phyloP scores from a whole-genome alignment of 768 basidiomycete genomes.

The Boletales sp. region DNA sequence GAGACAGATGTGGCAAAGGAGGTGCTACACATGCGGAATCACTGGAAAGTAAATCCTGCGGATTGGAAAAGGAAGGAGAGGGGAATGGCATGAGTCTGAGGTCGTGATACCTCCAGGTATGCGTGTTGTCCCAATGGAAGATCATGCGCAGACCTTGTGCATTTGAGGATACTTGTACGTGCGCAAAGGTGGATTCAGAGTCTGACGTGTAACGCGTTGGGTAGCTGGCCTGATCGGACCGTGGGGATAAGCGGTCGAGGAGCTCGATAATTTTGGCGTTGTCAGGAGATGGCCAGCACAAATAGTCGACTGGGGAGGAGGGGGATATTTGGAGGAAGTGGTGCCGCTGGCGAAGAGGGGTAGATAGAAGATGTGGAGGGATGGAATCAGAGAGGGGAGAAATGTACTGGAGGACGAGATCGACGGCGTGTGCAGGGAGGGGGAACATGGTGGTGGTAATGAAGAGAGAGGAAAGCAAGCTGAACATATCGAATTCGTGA shows the following conservation, averaged over 20 bases:
- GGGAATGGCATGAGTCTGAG: constrained; percentile 70
- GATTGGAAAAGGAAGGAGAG: constrained; percentile 27
- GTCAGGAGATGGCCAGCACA: constrained; percentile 60
- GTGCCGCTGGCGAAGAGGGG: constrained; percentile 58
- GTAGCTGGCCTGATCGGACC: constrained; percentile 28
- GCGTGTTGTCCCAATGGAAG: constrained; percentile 59
- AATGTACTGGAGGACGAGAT: constrained; percentile 56
- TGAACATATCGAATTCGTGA: not conserved
- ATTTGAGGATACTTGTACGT: constrained; percentile 44
- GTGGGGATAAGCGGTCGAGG: constrained; percentile 36
- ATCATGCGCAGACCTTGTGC: constrained; percentile 50
- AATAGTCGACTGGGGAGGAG: constrained; percentile 50
- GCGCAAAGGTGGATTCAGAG: constrained; percentile 51
- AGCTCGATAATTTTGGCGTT: constrained; percentile 37
- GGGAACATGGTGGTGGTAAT: constrained; percentile 29
- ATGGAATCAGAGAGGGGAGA: constrained; percentile 47
- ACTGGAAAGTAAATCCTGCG: constrained; percentile 25
- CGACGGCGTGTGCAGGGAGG: constrained; percentile 36
- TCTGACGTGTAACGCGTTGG: constrained; percentile 43
- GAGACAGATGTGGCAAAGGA: constrained; percentile 1
- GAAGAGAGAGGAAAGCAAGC: not conserved
- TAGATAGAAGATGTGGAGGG: constrained; percentile 59
- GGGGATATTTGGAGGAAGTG: constrained; percentile 55
- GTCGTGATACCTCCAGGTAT: constrained; percentile 71
- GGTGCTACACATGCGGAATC: constrained; percentile 17